Base-by-base conservation (phyloP, 73 alveolate genomes). In the Stentor coeruleus region DNA sequence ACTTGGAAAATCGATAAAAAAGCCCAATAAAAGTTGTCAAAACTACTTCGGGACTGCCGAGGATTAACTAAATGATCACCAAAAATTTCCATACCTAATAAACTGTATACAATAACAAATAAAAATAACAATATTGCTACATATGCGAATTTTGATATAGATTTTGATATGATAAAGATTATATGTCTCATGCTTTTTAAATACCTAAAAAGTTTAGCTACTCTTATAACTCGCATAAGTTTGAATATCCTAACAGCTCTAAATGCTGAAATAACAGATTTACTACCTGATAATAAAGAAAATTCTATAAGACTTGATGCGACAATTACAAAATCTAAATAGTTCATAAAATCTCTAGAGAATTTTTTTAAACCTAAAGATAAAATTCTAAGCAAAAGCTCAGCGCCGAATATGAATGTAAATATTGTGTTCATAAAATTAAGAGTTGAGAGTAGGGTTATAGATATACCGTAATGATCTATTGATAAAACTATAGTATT, bases 21-120 rank as follows among this genome's bases (percentile, higher is more conserved):
- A 1, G 98, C 95, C 3, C 81, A 88, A 83, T 88, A 83, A 87
- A 97, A 97, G 59, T 95, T 66, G 87, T 97, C 98, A 86, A 89
- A 97, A 82, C 91, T 95, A 35, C 82, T 58, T 89, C 97, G 77
- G 28, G 91, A 89, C 26, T 77, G 81, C 30, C 93, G n/a, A n/a
- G n/a, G n/a, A 74, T 26, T 82, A 74, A 41, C 86, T 74, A 30
- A 87, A 74, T 40, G 81, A 49, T 49, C 89, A 83, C 55, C 59
- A 84, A 31, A 87, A 85, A 30, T 85, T 83, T 26, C 79, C 33
- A 3, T 40, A 39, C 83, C 94, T 35, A 92, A 86, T 81, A 92
- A 88, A 39, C 87, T 83, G 84, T 89, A 92, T 33, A 94, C 82
- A 33, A 87, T 74, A 58, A 94, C 31, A n/a, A 94, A 90, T 80